phyloP scores from a whole-genome alignment of 768 basidiomycete genomes.

The Suillus plorans region DNA sequence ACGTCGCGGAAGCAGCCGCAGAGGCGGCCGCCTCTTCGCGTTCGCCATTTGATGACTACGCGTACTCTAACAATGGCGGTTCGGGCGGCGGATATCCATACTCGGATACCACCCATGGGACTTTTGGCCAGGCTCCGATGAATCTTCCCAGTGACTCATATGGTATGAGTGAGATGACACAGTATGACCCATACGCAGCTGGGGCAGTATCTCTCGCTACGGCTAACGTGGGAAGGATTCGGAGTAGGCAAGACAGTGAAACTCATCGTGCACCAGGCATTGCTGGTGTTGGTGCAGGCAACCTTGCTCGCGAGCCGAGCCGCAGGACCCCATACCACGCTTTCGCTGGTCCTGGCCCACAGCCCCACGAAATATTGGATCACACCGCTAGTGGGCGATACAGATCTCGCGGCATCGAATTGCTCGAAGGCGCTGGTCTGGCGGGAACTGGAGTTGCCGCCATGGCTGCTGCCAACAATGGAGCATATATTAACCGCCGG shows the following conservation, averaged over 20 bases:
- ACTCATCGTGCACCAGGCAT: constrained; percentile 38
- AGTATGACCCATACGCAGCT: constrained; percentile 37
- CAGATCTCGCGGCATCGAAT: constrained; percentile 20
- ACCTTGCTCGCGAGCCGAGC: constrained; percentile 28
- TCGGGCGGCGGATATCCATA: constrained; percentile 33
- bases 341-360: constrained; percentile 33
- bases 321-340: constrained; percentile 38
- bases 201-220: constrained; percentile 21
- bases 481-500: constrained; percentile 19
- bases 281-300: constrained; percentile 35
- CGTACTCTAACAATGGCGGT: constrained; percentile 26
- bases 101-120: constrained; percentile 58
- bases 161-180: constrained; percentile 49
- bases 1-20: constrained; percentile 68
- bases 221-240: constrained; percentile 16
- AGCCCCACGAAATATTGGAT: constrained; percentile 18
- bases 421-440: constrained; percentile 29
- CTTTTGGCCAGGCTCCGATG: constrained; percentile 50
- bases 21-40: constrained; percentile 56
- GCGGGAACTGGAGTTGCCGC: constrained; percentile 14
- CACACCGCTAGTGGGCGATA: constrained; percentile 17
- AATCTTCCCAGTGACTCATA: constrained; percentile 41
- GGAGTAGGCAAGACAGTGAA: constrained; percentile 30
- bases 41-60: constrained; percentile 52
- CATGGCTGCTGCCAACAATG: constrained; percentile 9